Base-by-base conservation (phyloP, 345 rosid genomes). In the Eucalyptus regnans region DNA sequence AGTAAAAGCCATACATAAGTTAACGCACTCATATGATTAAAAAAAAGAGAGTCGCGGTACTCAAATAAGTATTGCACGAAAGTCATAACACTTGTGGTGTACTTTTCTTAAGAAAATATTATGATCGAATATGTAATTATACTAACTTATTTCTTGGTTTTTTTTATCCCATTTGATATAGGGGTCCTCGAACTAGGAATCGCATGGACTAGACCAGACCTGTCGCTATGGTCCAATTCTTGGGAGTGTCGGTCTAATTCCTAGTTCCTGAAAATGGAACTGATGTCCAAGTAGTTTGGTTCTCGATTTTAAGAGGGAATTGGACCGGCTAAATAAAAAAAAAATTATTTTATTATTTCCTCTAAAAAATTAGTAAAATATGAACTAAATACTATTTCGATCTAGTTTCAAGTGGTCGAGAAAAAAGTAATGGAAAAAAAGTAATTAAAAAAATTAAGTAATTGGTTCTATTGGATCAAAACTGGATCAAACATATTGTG, bases 271-370 rank as follows among this genome's bases (percentile, higher is more conserved):
- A 52, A 52, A 52, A 52, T 7, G 25, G 0, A 52, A 52, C 0
- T 0, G 2, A 1, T 7, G 9, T 52, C 2, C 10, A 0, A 0
- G 0, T 0, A 52, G 0, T 52, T 52, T 52, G 25, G 10, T 52
- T 52, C 58, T 52, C 1, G 1, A 52, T 52, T 52, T 1, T 4
- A 52, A 7, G 4, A 52, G 58, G 4, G 25, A 52, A 52, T 52
- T 18, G 2, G 23, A 18, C 1, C 0, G 0, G 18, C 58, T 52
- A 52, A 18, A 52, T 1, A 52, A 0, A 3, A 8, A 33, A 33
- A 33, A 33, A 2, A 33, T 52, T 7, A 18, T 52, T 52, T 52
- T 52, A 1, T 52, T 52, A 52, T 8, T 52, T 52, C 22, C 1
- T 18, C 4, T 0, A 52, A 18, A 52, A 52, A 7, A 7, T 3